These are phyloP conservation scores for Penicillium silybi DNA, from an alignment of 495 filamentous ascomycete genomes.

Conservation along the genomic window DNA sequence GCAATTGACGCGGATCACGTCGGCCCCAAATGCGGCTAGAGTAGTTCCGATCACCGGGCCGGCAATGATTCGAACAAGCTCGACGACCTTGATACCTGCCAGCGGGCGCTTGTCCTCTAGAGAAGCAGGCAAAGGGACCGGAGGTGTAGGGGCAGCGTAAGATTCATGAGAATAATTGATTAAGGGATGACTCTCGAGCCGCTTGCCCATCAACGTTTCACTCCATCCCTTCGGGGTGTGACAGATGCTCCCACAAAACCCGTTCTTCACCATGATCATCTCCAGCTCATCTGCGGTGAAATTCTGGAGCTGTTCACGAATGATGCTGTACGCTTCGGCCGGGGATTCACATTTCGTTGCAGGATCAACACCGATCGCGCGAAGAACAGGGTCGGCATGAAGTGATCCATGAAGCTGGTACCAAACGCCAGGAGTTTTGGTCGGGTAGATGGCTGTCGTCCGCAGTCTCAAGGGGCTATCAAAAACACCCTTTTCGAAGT, in stretches of 20 bases:
- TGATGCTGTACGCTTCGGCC: conserved; percentile 19
- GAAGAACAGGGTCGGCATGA: conserved; percentile 9
- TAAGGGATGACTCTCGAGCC: conserved; percentile 18
- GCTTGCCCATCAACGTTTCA: conserved; percentile 28
- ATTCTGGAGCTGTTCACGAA: conserved; percentile 19
- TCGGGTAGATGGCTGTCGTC: conserved; percentile 23
- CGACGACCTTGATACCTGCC: conserved; percentile 57
- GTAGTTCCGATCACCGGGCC: conserved; percentile 50
- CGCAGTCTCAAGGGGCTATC: conserved; percentile 3
- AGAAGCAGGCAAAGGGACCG: conserved; percentile 4
- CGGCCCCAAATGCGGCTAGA: conserved; percentile 56
- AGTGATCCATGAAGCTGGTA: conserved; percentile 31
- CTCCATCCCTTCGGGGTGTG: conserved; percentile 28
- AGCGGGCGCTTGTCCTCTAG: conserved; percentile 36
- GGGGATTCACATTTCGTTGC: conserved; percentile 4
- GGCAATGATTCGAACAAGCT: conserved; percentile 59
- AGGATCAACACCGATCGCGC: conserved; percentile 13
- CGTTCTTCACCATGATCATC: conserved; percentile 28
- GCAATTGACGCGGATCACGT: conserved; percentile 59
- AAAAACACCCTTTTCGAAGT: conserved; percentile 18
- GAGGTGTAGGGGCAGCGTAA: conserved; percentile 19
- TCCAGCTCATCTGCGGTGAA: conserved; percentile 34
- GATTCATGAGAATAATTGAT: conserved; percentile 21
- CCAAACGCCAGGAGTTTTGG: conserved; percentile 18
- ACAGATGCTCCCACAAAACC: conserved; percentile 33